Conservation (phyloP, 164 flowering plant species). For the Aristolochia contorta region DNA sequence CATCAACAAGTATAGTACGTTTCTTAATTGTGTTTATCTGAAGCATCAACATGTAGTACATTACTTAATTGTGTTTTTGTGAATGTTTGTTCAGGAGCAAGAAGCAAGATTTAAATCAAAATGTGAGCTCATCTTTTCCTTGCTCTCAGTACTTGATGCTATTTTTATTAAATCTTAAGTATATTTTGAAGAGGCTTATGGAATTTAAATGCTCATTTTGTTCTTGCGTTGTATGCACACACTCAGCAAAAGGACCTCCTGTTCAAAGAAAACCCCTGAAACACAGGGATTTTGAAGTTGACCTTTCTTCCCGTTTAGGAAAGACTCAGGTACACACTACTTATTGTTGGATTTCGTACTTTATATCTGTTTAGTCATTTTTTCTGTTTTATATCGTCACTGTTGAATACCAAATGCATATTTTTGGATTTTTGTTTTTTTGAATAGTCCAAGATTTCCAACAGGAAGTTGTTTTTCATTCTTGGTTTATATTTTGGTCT, state of each 20-base stretch:
- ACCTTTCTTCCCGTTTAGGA: slow-evolving; percentile 90
- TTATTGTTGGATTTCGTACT: not conserved
- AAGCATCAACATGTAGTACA: not conserved
- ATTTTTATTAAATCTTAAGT: not conserved
- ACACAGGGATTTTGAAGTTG: slow-evolving; percentile 95
- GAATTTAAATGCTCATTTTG: not conserved
- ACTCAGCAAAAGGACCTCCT: slow-evolving; percentile 77
- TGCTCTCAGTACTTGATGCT: not conserved
- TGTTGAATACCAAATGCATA: not conserved
- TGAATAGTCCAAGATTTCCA: too few relatives aligned
- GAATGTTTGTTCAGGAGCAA: slow-evolving; percentile 23
- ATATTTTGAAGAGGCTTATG: not conserved
- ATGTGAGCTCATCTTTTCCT: slow-evolving; percentile 26
- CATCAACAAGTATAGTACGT: not conserved
- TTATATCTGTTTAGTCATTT: not conserved
- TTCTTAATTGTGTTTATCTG: not conserved
- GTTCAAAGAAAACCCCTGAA: slow-evolving; percentile 95
- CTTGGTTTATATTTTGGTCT: not conserved
- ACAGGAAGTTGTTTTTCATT: not conserved
- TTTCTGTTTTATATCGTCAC: too few relatives aligned
- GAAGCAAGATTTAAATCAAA: slow-evolving; percentile 41
- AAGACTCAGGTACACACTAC: slow-evolving; percentile 72
- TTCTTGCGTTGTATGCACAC: not conserved
- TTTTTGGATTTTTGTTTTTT: not conserved
- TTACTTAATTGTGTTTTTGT: not conserved